phyloP scores from a whole-genome alignment of 768 basidiomycete species.

The Hirschioporus abietinus region DNA sequence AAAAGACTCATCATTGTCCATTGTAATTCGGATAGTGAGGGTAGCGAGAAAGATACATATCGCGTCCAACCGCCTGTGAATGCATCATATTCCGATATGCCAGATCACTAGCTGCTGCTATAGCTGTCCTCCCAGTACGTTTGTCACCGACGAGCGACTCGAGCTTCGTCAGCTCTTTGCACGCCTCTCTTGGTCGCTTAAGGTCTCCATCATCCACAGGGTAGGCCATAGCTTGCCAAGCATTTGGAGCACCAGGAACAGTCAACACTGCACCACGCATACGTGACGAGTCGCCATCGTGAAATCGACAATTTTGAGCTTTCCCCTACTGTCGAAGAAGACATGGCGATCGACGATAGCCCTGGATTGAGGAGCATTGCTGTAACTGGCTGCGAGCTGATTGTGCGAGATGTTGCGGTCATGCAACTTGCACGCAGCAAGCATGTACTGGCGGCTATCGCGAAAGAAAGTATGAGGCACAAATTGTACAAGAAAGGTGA shows the following conservation, averaged over 20 bases:
- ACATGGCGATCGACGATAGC: slow-evolving; percentile 20
- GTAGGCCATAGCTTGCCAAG: background rate
- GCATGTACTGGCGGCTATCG: slow-evolving; percentile 27
- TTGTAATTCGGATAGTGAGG: background rate
- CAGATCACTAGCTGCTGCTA: background rate
- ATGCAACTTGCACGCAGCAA: slow-evolving; percentile 31
- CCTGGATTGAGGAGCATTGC: background rate
- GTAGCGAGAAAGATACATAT: background rate
- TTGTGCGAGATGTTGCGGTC: slow-evolving; percentile 32
- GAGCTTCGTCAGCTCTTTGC: background rate
- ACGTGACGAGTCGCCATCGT: slow-evolving; percentile 24
- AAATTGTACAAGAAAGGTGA: background rate
- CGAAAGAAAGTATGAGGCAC: slow-evolving; percentile 6
- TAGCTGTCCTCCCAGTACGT: background rate
- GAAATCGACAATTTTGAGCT: slow-evolving; percentile 35
- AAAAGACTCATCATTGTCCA: background rate
- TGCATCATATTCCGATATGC: background rate
- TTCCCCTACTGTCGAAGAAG: slow-evolving; percentile 25
- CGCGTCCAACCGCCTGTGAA: background rate
- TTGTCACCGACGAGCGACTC: background rate
- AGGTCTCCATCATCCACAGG: background rate
- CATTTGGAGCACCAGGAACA: background rate
- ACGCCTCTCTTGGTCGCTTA: background rate
- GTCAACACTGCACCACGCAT: slow-evolving; percentile 21
- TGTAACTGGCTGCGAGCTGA: slow-evolving; percentile 16